These are phyloP conservation scores for Rhizophora mangle DNA, from an alignment of 345 rosid genomes.

Conservation along the genomic window DNA sequence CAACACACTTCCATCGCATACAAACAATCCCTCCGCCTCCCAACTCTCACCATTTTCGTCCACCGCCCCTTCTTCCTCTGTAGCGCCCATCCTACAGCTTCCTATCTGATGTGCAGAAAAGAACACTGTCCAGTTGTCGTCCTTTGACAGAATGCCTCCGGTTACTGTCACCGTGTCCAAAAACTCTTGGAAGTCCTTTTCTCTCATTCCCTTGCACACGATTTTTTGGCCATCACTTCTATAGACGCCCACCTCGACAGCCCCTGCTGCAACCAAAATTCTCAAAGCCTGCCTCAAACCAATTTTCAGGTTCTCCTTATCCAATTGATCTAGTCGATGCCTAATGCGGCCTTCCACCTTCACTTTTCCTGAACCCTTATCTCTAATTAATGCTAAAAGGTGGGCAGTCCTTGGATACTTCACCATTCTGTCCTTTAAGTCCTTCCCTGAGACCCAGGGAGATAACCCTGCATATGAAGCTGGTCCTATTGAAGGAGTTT, in stretches of 20 bases:
- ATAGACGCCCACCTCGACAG: conserved; percentile 69
- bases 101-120: conserved; percentile 73
- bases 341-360: conserved; percentile 34
- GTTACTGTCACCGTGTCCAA: conserved; percentile 32
- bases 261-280: conserved; percentile 73
- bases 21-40: conserved; percentile 56
- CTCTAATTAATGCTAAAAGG: conserved; percentile 43
- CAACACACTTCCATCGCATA: conserved; percentile 55
- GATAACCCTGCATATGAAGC: conserved; percentile 44
- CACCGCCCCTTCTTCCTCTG: conserved; percentile 49
- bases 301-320: conserved; percentile 52
- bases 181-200: conserved; percentile 46
- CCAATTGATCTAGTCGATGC: conserved; percentile 36
- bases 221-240: conserved; percentile 64
- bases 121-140: conserved; percentile 42
- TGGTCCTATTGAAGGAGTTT: conserved; percentile 62
- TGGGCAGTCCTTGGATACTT: conserved; percentile 51
- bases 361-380: conserved; percentile 41
- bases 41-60: conserved; percentile 58
- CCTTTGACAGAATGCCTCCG: conserved; percentile 44
- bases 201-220: conserved; percentile 41
- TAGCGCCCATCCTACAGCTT: conserved; percentile 67
- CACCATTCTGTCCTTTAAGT: conserved; percentile 51
- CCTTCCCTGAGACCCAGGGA: conserved; percentile 70
- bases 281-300: conserved; percentile 61